Base-by-base conservation (phyloP, 1,284 basidiomycete species). In the Cutaneotrichosporon sp. region DNA sequence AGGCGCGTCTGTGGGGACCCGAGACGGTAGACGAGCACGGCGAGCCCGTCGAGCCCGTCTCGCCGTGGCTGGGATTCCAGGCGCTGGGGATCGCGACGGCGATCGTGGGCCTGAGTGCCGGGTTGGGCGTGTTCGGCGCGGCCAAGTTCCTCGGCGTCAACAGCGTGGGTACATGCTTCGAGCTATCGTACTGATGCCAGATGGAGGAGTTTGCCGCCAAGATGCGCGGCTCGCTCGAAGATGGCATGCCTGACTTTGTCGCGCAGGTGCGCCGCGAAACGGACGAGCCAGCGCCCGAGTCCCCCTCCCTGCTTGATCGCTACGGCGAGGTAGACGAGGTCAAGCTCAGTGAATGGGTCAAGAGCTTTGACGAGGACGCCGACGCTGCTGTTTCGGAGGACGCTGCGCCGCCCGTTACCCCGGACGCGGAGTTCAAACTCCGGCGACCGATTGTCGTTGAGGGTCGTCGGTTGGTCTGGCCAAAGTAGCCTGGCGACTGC, bases 11-110 rank as follows among this genome's bases (percentile, higher is more conserved):
- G n/a, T 64, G 54, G 45, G 67, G 66, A 12, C 51, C 53, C 9
- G 42, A 52, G 10, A 46, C 38, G 18, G 51, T 56, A 18, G 58
- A 59, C 17, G 58, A 62, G 22, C 54, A 47, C 17, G 54, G 26
- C 21, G 56, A 47, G 41, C 30, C 15, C 8, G 23, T 39, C 22
- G 53, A 49, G 44, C 58, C 44, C 7, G 59, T 41, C 8, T 61
- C 42, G 1, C 51, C 59, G 7, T 60, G 61, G 57, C 40, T 67
- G 14, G 68, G 62, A 2, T 52, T 65, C 35, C 59, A 72, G 54
- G 71, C 71, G 14, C 62, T 73, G 7, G 67, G 59, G 1, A 65
- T 69, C 41, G 71, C 71, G 9, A 72, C 71, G 23, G 66, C 60
- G 8, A 44, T 72, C 14, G 71, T 73, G 1, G 60, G 63, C 34